These are phyloP conservation scores for Debaryomycetaceae sp. DNA, from an alignment of 1,139 yeast species.

Conservation along the genomic window DNA sequence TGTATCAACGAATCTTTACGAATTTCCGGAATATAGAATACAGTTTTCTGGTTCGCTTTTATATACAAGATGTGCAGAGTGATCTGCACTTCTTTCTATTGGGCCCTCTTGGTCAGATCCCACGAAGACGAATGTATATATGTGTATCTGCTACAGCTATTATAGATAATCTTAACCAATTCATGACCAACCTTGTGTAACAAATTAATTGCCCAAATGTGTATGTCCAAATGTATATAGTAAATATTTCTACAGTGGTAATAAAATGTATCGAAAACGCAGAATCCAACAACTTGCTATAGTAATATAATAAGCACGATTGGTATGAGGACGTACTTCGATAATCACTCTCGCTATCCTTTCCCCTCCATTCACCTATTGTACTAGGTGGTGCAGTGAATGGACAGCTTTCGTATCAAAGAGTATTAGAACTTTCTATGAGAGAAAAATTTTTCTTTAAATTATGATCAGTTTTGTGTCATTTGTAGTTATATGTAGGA, in stretches of 20 bases:
- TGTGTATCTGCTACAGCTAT: not conserved
- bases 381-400: slow-evolving; percentile 53
- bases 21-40: not conserved
- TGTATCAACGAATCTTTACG: not conserved
- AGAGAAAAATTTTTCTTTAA: no score
- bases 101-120: not conserved
- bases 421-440: no score
- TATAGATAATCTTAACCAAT: not conserved
- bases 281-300: slow-evolving; percentile 33
- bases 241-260: not conserved
- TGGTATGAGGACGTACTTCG: slow-evolving; percentile 41
- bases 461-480: not conserved
- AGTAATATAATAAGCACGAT: slow-evolving; percentile 17
- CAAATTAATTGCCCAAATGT: no score
- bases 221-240: no score
- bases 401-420: slow-evolving; percentile 57
- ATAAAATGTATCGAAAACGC: slow-evolving; percentile 31
- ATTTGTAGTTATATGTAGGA: no score
- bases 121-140: not conserved
- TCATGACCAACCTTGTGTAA: not conserved
- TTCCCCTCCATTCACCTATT: slow-evolving; percentile 52
- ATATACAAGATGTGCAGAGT: not conserved
- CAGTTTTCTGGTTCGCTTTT: not conserved
- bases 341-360: slow-evolving; percentile 33
- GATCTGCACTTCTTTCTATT: not conserved